These are phyloP conservation scores for Carallia pectinifolia DNA, from an alignment of 345 rosid species.

Conservation along the genomic window DNA sequence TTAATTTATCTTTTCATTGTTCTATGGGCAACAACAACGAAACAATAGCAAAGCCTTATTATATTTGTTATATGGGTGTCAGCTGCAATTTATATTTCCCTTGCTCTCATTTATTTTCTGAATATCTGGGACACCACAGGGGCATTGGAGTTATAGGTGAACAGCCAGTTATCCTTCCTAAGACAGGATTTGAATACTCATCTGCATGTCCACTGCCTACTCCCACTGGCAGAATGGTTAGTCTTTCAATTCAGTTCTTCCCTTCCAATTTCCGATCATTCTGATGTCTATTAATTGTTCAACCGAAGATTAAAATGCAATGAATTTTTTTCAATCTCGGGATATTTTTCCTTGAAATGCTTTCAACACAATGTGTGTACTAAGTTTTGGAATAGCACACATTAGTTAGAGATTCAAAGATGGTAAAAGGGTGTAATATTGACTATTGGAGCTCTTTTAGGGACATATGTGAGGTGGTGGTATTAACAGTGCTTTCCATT, in stretches of 20 bases:
- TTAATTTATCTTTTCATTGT: neutral
- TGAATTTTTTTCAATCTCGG: neutral
- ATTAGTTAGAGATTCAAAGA: too few species aligned
- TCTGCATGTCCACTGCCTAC: constrained; percentile 74
- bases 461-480: too few species aligned
- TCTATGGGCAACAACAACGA: neutral
- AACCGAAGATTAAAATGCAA: neutral
- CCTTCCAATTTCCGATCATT: neutral
- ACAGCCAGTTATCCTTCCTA: constrained; percentile 74
- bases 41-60: too few species aligned
- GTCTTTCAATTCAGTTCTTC: constrained; percentile 6
- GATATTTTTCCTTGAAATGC: too few species aligned
- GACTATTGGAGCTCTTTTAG: too few species aligned
- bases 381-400: too few species aligned
- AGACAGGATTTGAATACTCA: constrained; percentile 68
- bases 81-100: too few species aligned
- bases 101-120: too few species aligned
- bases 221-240: constrained; percentile 68
- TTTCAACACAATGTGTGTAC: too few species aligned
- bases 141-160: constrained; percentile 75
- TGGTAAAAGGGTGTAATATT: too few species aligned
- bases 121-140: constrained; percentile 28
- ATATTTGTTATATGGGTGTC: too few species aligned
- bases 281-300: neutral
- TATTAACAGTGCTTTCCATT: neutral